A percentile compares a stretch with the other conserved stretches of the same genome.
Evolutionary conservation across 495 filamentous ascomycete genomes (phyloP).

Genomic region (Penicillium nucicola): DNA sequence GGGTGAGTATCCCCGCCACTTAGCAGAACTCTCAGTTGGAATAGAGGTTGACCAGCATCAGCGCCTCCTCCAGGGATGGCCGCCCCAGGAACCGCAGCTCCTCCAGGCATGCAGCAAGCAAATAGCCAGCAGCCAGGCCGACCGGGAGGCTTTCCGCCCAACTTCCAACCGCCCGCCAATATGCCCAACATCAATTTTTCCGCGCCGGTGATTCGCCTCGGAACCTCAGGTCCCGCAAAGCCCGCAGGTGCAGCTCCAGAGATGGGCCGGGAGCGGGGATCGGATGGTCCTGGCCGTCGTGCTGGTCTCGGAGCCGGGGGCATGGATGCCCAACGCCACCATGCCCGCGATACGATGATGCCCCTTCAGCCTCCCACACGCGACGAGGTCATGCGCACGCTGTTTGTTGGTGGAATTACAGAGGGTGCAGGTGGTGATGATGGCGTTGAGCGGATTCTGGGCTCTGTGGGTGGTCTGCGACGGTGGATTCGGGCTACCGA

Average conservation of each 20-base stretch:
- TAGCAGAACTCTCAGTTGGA: slow-evolving; percentile 2
- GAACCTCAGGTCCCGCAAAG: slow-evolving; percentile 65
- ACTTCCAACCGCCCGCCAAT: slow-evolving; percentile 87
- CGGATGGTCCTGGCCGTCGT: slow-evolving; percentile 52
- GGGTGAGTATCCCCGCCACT: slow-evolving; percentile 54
- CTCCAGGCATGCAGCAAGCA: slow-evolving; percentile 76
- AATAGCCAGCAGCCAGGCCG: slow-evolving; percentile 65
- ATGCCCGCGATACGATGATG: slow-evolving; percentile 71
- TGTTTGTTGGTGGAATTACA: slow-evolving; percentile 86
- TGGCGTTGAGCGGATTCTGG: slow-evolving; percentile 76
- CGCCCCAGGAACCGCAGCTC: slow-evolving; percentile 73
- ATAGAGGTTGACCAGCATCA: slow-evolving; percentile 19
- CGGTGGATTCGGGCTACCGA: slow-evolving; percentile 84
- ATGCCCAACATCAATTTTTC: slow-evolving; percentile 98
- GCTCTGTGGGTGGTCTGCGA: slow-evolving; percentile 71
- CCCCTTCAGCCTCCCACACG: slow-evolving; percentile 78
- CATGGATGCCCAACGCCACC: slow-evolving; percentile 65
- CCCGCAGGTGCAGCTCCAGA: slow-evolving; percentile 48
- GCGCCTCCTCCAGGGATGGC: slow-evolving; percentile 42
- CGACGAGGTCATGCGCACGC: slow-evolving; percentile 86
- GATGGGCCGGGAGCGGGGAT: slow-evolving; percentile 43
- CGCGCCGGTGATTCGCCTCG: slow-evolving; percentile 92
- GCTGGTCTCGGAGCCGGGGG: slow-evolving; percentile 65
- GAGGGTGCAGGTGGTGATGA: slow-evolving; percentile 75
- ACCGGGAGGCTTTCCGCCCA: slow-evolving; percentile 73